Conservation (phyloP, 768 basidiomycete genomes). For the Polyporus arcularius region DNA sequence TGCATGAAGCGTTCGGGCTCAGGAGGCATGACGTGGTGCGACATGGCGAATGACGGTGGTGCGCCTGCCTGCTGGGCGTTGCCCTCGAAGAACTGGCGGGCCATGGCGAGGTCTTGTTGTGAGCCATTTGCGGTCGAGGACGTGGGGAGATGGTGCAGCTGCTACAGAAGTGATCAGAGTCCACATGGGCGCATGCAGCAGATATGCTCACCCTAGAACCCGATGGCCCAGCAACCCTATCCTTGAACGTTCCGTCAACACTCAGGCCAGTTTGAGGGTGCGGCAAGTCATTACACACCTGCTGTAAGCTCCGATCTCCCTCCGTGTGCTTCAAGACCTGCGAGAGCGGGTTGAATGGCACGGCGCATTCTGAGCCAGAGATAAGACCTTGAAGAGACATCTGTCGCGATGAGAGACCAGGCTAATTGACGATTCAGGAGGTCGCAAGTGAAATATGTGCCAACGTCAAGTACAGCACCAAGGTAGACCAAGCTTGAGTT, state of each 20-base stretch:
- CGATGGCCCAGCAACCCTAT: slow-evolving; percentile 73
- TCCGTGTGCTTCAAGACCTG: slow-evolving; percentile 91
- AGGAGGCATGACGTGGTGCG: slow-evolving; percentile 32
- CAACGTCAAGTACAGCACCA: too few species aligned
- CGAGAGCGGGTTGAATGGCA: slow-evolving; percentile 80
- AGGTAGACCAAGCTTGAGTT: neutral
- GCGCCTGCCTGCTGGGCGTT: slow-evolving; percentile 36
- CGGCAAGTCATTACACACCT: slow-evolving; percentile 47
- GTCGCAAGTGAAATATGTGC: neutral
- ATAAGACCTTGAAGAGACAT: slow-evolving; percentile 83
- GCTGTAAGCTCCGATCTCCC: slow-evolving; percentile 84
- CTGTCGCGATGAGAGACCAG: too few species aligned
- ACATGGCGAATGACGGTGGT: slow-evolving; percentile 37
- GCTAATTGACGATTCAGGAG: too few species aligned
- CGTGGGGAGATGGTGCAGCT: slow-evolving; percentile 79
- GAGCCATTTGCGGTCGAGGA: slow-evolving; percentile 49
- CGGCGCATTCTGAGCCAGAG: slow-evolving; percentile 89
- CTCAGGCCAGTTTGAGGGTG: neutral
- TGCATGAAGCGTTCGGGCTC: slow-evolving; percentile 31
- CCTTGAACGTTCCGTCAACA: slow-evolving; percentile 43
- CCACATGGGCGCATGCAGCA: neutral
- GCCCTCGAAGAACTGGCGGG: slow-evolving; percentile 76
- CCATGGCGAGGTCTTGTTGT: slow-evolving; percentile 71
- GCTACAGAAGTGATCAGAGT: neutral
- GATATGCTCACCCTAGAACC: slow-evolving; percentile 57